A percentile compares a stretch with the other conserved stretches of the same genome.
These are phyloP conservation scores for Cladosporium sp. DNA, from an alignment of 2,329 filamentous ascomycete species.

Conservation along the genomic window DNA sequence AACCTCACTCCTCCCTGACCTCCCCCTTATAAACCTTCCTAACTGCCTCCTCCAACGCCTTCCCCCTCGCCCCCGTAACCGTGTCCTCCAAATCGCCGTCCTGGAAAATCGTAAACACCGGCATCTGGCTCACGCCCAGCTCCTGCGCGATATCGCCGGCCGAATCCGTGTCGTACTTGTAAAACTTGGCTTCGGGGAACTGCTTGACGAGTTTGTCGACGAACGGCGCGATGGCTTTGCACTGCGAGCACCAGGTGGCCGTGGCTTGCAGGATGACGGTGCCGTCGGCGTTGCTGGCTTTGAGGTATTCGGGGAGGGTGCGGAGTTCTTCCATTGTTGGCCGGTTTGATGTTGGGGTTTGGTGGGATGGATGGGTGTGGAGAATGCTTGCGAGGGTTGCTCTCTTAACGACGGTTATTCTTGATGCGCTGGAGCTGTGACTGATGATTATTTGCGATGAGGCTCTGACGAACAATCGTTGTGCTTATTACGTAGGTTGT, in stretches of 20 bases:
- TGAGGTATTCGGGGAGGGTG: slow-evolving; percentile 34
- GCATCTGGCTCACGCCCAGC: slow-evolving; percentile 36
- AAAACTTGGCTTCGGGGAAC: slow-evolving; percentile 37
- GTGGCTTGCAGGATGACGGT: slow-evolving; percentile 36
- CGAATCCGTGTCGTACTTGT: slow-evolving; percentile 35
- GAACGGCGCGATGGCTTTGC: slow-evolving; percentile 38
- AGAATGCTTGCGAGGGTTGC: background rate
- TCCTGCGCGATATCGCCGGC: slow-evolving; percentile 36
- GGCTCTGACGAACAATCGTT: background rate
- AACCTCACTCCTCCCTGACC: slow-evolving; percentile 25
- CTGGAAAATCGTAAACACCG: slow-evolving; percentile 39
- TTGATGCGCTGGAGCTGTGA: background rate
- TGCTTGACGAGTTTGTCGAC: slow-evolving; percentile 36
- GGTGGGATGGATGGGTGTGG: background rate
- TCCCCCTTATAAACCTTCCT: slow-evolving; percentile 34
- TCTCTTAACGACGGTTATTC: background rate
- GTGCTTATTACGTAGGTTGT: background rate
- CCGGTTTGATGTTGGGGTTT: background rate
- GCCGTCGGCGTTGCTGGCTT: slow-evolving; percentile 36
- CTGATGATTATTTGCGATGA: background rate
- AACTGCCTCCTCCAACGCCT: slow-evolving; percentile 34
- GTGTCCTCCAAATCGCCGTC: slow-evolving; percentile 36
- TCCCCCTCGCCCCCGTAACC: slow-evolving; percentile 36
- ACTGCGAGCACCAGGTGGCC: slow-evolving; percentile 35
- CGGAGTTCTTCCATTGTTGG: slow-evolving; percentile 35